These are phyloP conservation scores for Datura wrightii DNA, from an alignment of 257 asterid genomes.

Conservation along the genomic window DNA sequence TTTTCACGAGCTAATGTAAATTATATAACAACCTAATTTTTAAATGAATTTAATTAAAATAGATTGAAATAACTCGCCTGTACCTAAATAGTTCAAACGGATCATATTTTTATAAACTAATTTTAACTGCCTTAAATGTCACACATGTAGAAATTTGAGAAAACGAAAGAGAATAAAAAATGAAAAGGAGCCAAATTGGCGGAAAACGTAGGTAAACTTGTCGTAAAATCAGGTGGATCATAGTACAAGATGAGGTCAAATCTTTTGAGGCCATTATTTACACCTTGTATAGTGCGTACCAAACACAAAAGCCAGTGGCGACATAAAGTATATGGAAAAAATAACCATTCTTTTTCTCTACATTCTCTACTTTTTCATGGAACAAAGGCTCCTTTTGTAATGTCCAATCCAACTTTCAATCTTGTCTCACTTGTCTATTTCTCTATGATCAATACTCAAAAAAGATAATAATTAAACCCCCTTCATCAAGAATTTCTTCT, in stretches of 20 bases:
- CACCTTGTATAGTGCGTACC: neutral
- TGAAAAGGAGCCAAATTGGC: neutral
- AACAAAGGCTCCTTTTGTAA: neutral
- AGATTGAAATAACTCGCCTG: too few relatives aligned
- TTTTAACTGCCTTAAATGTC: too few relatives aligned
- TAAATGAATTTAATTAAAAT: too few relatives aligned
- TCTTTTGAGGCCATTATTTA: neutral
- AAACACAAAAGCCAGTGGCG: neutral
- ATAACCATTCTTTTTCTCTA: neutral
- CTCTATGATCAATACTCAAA: neutral
- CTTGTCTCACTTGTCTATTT: neutral
- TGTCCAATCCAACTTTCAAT: constrained; percentile 1
- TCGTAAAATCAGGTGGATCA: neutral
- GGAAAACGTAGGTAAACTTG: neutral
- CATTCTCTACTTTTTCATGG: neutral
- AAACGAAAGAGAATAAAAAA: too few relatives aligned
- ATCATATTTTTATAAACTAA: too few relatives aligned
- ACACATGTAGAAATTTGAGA: neutral
- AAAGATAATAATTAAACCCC: neutral
- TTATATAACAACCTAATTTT: too few relatives aligned
- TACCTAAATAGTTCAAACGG: too few relatives aligned
- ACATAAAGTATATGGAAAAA: neutral
- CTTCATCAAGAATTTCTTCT: neutral
- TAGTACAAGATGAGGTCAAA: constrained; percentile 19
- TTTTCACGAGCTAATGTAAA: too few relatives aligned